Conservation (phyloP, 2,329 filamentous ascomycete species). For the Diaporthe citrichinensis region DNA sequence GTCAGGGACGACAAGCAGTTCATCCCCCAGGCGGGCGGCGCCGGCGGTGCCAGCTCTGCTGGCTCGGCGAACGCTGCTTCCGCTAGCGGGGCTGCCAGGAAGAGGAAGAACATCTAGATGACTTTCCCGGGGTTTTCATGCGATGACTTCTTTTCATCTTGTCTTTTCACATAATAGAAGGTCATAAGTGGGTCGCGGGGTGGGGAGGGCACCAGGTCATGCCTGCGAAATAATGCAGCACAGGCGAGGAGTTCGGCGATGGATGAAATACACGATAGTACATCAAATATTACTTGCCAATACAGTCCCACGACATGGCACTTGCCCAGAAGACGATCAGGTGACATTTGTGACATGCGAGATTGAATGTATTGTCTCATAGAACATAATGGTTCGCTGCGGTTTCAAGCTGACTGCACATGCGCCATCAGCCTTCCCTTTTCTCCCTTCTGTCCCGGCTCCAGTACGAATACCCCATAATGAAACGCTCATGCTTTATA, state of each 20-base stretch:
- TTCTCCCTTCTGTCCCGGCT: no score
- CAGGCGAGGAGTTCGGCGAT: neutral
- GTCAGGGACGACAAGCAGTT: slow-evolving; percentile 31
- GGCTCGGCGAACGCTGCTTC: slow-evolving; percentile 4
- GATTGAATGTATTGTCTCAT: neutral
- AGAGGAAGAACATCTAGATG: neutral
- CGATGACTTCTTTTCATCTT: neutral
- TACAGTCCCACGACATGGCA: neutral
- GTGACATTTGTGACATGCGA: neutral
- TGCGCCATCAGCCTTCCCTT: neutral
- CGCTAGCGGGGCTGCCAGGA: slow-evolving; percentile 3
- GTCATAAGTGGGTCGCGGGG: neutral
- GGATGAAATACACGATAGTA: neutral
- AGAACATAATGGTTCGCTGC: neutral
- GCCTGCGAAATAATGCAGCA: neutral
- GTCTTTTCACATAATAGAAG: neutral
- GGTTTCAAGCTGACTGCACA: neutral
- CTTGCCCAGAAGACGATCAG: neutral
- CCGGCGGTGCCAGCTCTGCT: neutral
- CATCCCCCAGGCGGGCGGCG: neutral
- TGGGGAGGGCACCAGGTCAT: neutral
- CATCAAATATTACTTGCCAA: neutral
- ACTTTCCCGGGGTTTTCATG: neutral
- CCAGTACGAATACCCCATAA: neutral
- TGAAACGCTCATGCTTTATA: neutral